Evolutionary conservation across 164 flowering plant genomes (phyloP), one percentile per base, ranked within the genome.

Genomic region (Nelumbo lutea): DNA sequence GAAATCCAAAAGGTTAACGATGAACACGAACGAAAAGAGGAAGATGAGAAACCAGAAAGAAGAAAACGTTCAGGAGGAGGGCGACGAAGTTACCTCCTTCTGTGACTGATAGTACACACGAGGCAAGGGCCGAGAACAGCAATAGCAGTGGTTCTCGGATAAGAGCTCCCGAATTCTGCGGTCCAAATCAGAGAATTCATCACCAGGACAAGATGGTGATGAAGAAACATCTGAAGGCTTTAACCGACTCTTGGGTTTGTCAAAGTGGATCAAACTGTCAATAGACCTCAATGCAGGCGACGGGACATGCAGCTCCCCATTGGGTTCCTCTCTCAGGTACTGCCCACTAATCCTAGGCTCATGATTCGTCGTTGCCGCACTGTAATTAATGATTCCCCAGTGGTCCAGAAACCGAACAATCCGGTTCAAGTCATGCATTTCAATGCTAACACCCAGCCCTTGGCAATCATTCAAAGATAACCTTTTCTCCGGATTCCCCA

Each of bases 351-450:
- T 76, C 82, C 70, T 80, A 61, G 79, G 66, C 61, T 87, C 90
- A 57, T 52, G 77, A 67, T 64, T 69, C 6, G 81, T 82, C 11
- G 78, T 56, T n/a, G 72, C 67, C 42, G 88, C 92, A 82, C 90
- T 91, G 73, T 93, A 93, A 74, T 96, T 96, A 47, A 96, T 88
- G 64, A 96, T 88, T 65, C 99, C 99, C 99, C 98, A 96, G 55
- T 93, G 86, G 68, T 96, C 92, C 68, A 96, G 90, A 75, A 96
- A 96, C 59, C 95, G 81, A 65, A 87, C 70, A 69, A 96, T 87
- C 61, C 97, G 83, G 70, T 75, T 81, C 61, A 91, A 66, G 73
- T 93, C 95, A 55, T 87, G 85, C n/a, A 61, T 40, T 39, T 77
- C 81, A 42, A 88, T 48, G 72, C 90, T 90, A 66, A 59, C 68